Evolutionary conservation across 2,329 filamentous ascomycete species (phyloP).

Genomic region (Chaetoscypha palmicola): DNA sequence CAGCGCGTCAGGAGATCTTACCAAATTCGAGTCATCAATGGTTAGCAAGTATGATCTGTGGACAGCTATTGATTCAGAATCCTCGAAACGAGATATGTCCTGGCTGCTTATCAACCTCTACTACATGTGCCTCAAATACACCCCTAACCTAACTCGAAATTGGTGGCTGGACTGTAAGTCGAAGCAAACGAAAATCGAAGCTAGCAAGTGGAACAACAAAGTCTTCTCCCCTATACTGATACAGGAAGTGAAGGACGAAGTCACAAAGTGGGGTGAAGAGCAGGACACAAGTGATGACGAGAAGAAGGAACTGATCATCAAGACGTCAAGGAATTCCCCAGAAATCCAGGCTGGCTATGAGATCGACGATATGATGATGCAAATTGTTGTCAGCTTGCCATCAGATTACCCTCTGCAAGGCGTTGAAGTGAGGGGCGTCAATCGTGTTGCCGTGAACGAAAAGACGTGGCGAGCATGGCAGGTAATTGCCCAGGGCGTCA

Average conservation of each 20-base stretch:
- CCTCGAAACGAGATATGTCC: conserved; percentile 66
- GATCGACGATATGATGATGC: conserved; percentile 78
- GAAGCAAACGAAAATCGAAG: conserved; percentile 69
- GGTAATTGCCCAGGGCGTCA: conserved; percentile 80
- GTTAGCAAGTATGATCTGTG: conserved; percentile 49
- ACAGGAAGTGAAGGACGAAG: conserved; percentile 56
- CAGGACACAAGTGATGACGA: conserved; percentile 44
- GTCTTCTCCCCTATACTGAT: conserved; percentile 70
- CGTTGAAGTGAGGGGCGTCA: conserved; percentile 68
- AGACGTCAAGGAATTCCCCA: conserved; percentile 60
- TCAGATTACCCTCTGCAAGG: conserved; percentile 74
- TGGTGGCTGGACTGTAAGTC: conserved; percentile 83
- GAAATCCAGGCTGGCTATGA: conserved; percentile 82
- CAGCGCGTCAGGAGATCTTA: conserved; percentile 66
- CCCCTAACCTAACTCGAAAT: conserved; percentile 69
- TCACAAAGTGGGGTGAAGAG: conserved; percentile 56
- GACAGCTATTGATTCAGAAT: conserved; percentile 47
- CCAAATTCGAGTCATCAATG: conserved; percentile 55
- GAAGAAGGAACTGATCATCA: conserved; percentile 57
- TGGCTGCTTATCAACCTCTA: conserved; percentile 82
- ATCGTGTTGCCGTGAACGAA: conserved; percentile 80
- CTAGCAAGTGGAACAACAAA: conserved; percentile 80
- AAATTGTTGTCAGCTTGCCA: conserved; percentile 76
- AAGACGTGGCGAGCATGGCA: conserved; percentile 92
- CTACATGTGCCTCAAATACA: conserved; percentile 70